A percentile compares a stretch with the other conserved stretches of the same genome.
Conservation (phyloP, 805 yeast genomes). For the Cyberlindnera galapagoensis region DNA sequence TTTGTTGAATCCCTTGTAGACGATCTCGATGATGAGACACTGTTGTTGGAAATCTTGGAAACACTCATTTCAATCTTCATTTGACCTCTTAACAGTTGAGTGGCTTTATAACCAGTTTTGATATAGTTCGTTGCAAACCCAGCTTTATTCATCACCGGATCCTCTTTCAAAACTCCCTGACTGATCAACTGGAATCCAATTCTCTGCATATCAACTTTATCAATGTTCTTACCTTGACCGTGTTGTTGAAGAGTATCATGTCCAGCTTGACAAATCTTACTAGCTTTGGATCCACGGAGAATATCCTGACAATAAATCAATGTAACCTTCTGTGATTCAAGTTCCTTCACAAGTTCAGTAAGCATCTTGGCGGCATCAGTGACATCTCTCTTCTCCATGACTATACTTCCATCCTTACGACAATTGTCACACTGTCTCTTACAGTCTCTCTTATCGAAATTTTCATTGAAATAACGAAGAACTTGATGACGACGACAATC, state of each 20-base stretch:
- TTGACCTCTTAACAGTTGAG: conserved; percentile 36
- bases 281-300: conserved; percentile 61
- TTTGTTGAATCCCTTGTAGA: no score
- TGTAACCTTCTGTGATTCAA: conserved; percentile 62
- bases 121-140: conserved; percentile 82
- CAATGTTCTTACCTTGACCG: conserved; percentile 61
- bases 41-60: conserved; percentile 15
- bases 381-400: conserved; percentile 55
- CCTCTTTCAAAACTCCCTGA: conserved; percentile 61
- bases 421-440: conserved; percentile 83
- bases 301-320: conserved; percentile 77
- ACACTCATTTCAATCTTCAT: conserved; percentile 48
- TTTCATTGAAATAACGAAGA: conserved; percentile 83
- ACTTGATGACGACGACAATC: conserved; percentile 91
- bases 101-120: conserved; percentile 51
- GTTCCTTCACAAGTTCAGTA: conserved; percentile 46
- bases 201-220: conserved; percentile 71
- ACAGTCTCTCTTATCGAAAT: conserved; percentile 62
- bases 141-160: conserved; percentile 60
- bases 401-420: conserved; percentile 34
- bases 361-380: conserved; percentile 57
- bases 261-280: conserved; percentile 56
- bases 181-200: conserved; percentile 73
- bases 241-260: conserved; percentile 55
- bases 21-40: not conserved